A percentile compares a stretch with the other conserved stretches of the same genome.
Conservation (phyloP, 1,139 yeast species). For the Yamadazyma siamensis region DNA sequence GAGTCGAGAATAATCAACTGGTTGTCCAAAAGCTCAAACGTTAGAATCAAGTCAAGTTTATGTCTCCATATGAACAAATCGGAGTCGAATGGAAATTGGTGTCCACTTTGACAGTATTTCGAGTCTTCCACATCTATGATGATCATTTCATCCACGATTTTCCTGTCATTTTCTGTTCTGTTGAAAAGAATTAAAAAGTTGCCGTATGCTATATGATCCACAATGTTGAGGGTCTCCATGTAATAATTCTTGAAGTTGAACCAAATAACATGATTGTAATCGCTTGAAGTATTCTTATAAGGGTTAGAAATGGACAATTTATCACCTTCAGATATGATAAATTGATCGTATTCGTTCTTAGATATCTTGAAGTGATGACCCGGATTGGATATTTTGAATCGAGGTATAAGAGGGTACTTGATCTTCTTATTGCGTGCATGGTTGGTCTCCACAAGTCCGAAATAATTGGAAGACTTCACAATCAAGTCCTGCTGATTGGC, state of each 20-base stretch:
- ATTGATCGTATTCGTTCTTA: slow-evolving; percentile 25
- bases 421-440: slow-evolving; percentile 11
- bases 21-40: slow-evolving; percentile 18
- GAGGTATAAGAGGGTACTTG: slow-evolving; percentile 32
- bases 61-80: slow-evolving; percentile 42
- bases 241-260: slow-evolving; percentile 35
- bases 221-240: slow-evolving; percentile 32
- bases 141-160: slow-evolving; percentile 36
- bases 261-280: slow-evolving; percentile 39
- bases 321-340: slow-evolving; percentile 29
- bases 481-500: slow-evolving; percentile 15
- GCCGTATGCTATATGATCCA: slow-evolving; percentile 34
- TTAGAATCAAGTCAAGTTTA: slow-evolving; percentile 27
- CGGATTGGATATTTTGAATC: slow-evolving; percentile 21
- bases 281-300: slow-evolving; percentile 16
- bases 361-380: slow-evolving; percentile 19
- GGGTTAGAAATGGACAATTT: slow-evolving; percentile 39
- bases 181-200: slow-evolving; percentile 36
- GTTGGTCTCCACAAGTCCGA: slow-evolving; percentile 19
- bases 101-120: slow-evolving; percentile 36
- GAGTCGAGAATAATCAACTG: slow-evolving; percentile 26
- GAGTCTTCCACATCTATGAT: slow-evolving; percentile 32
- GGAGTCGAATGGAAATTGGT: slow-evolving; percentile 32
- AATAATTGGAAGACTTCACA: slow-evolving; percentile 25
- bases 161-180: slow-evolving; percentile 18